Conservation (phyloP, 495 filamentous ascomycete genomes). For the Hamigera avellanea region DNA sequence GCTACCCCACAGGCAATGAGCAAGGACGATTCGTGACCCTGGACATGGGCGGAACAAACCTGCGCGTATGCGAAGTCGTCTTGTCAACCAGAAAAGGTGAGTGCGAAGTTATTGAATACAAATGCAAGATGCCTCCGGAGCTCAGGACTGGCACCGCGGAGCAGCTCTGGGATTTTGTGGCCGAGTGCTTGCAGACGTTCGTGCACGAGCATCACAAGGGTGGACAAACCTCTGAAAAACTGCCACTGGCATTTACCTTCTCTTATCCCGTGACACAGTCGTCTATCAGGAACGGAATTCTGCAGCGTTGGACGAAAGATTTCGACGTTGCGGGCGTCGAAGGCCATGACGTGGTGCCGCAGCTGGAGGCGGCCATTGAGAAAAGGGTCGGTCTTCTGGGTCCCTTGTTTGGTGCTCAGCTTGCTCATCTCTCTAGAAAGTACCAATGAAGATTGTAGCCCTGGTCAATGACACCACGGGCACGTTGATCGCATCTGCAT, state of each 20-base stretch:
- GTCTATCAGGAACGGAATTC: constrained; percentile 75
- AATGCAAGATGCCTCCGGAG: constrained; percentile 81
- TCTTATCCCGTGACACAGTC: constrained; percentile 86
- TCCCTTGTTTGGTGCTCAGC: too few relatives aligned
- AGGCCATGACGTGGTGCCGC: constrained; percentile 78
- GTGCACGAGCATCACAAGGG: constrained; percentile 66
- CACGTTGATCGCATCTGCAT: constrained; percentile 83
- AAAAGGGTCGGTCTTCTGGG: constrained; percentile 42
- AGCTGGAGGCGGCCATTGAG: constrained; percentile 71
- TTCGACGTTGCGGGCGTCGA: constrained; percentile 89
- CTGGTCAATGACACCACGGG: constrained; percentile 94
- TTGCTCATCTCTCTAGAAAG: constrained; percentile 34
- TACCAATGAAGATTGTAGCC: constrained; percentile 77
- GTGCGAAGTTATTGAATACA: constrained; percentile 87
- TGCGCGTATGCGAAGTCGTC: constrained; percentile 83
- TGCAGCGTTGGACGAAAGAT: constrained; percentile 95
- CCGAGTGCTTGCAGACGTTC: constrained; percentile 77
- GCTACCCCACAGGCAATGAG: constrained; percentile 71
- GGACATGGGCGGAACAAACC: constrained; percentile 93
- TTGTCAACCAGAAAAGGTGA: constrained; percentile 71
- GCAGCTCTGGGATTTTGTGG: constrained; percentile 85
- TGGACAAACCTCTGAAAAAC: constrained; percentile 30
- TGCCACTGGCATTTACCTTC: constrained; percentile 88
- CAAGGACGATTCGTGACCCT: constrained; percentile 77
- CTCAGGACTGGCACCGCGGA: constrained; percentile 72